phyloP scores from a whole-genome alignment of 768 basidiomycete species.

The Gloeopeniophorella convolvens region DNA sequence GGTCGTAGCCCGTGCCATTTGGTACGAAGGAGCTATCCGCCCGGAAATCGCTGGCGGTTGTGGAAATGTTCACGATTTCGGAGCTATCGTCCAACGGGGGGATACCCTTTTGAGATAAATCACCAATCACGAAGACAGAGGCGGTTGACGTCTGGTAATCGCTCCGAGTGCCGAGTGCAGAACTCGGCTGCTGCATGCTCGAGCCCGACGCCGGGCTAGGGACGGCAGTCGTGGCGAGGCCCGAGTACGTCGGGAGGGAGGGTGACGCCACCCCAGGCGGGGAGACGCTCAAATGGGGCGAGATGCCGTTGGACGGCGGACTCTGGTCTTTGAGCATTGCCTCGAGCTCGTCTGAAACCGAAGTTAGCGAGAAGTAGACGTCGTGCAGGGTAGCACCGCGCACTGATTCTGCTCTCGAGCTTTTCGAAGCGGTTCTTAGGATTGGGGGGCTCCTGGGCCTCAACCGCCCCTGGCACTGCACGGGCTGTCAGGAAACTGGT shows the following conservation, averaged over 20 bases:
- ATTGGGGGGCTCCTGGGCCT: slow-evolving; percentile 44
- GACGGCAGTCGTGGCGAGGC: not conserved
- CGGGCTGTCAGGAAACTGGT: slow-evolving; percentile 3
- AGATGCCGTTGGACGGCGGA: not conserved
- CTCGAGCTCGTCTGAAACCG: slow-evolving; percentile 62
- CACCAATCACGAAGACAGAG: too few relatives aligned
- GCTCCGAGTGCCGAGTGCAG: too few relatives aligned
- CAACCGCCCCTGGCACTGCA: slow-evolving; percentile 31
- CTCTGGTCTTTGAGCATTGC: slow-evolving; percentile 40
- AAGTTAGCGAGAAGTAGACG: not conserved
- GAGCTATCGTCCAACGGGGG: not conserved
- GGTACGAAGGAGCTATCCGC: not conserved
- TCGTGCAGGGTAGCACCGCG: slow-evolving; percentile 24
- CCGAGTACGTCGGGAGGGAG: not conserved
- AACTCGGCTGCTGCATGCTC: too few relatives aligned
- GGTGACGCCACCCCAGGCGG: not conserved
- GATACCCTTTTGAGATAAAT: slow-evolving; percentile 1
- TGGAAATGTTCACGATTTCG: not conserved
- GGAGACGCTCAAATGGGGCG: slow-evolving; percentile 4
- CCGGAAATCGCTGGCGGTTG: not conserved
- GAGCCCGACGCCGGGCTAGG: too few relatives aligned
- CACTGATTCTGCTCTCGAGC: slow-evolving; percentile 64
- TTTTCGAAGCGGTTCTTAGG: slow-evolving; percentile 55
- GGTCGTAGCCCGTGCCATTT: slow-evolving; percentile 6
- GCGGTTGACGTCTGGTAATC: too few relatives aligned